Evolutionary conservation across 1,139 yeast species (phyloP), one percentile per base, ranked within the genome.

Genomic region (Zygoascus sp.): DNA sequence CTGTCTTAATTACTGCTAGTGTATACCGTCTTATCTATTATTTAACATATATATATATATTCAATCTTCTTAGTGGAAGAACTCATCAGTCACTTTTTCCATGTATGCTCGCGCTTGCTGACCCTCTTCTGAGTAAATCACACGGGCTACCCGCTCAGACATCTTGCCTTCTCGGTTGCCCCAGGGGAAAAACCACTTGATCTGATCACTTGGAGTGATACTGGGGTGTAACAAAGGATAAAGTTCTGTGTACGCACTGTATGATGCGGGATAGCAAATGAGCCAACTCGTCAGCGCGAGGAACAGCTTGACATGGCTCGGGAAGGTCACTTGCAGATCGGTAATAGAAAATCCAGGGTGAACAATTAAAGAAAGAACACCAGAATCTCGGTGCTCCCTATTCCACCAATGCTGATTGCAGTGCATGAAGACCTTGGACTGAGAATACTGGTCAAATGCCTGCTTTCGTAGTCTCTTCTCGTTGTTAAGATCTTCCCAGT

Each of bases 281-380:
- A 53, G 15, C 25, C 13, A 25, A 30, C 30, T 28, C 22, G 43
- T 11, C 3, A 45, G 8, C 25, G 27, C 27, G 10, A 40, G 15
- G 3, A 39, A 15, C 2, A 40, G 20, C 34, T 30, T 30, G 34
- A 30, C 2, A 3, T 11, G 13, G 11, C 6, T 15, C 35, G 22
- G 51, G 39, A 46, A 53, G 49, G 65, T 55, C 53, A 78, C 68
- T 30, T 64, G 63, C 28, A 76, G 56, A 2, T 74, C 78, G 2
- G 79, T 66, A 8, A 51, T 55, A 30, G 77, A 54, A 37, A 61
- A 53, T 8, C 81, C 83, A 1, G 82, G 82, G 57, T 76, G 73
- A 9, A 68, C 67, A 1, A 73, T 60, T 1, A 69, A 61, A 6
- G 37, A 17, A 8, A 39, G 23, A 13, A 46, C 40, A 8, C 36